phyloP scores from a whole-genome alignment of 2,329 filamentous ascomycete species.

The Ophiostoma sp. region DNA sequence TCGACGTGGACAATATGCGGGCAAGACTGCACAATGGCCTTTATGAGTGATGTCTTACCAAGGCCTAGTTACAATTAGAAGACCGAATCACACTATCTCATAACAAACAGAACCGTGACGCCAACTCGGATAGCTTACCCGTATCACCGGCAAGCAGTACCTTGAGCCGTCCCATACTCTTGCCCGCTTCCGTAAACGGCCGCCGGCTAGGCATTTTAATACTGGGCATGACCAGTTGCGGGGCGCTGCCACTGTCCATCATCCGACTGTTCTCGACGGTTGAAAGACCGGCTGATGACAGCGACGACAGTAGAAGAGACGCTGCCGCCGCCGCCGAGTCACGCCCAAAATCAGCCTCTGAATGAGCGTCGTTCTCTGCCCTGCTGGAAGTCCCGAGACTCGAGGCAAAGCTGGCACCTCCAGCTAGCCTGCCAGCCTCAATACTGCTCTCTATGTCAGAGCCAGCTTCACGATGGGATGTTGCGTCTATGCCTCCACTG shows the following conservation, averaged over 20 bases:
- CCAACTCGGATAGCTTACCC: not conserved
- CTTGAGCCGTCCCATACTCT: conserved; percentile 77
- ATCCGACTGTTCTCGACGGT: conserved; percentile 31
- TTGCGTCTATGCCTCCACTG: conserved; percentile 31
- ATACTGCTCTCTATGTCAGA: not conserved
- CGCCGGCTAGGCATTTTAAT: conserved; percentile 82
- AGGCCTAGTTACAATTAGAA: conserved; percentile 48
- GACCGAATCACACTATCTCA: too few relatives aligned
- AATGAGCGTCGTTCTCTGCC: not conserved
- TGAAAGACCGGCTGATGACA: not conserved
- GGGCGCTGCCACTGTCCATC: conserved; percentile 48
- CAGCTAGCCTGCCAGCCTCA: not conserved
- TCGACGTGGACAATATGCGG: conserved; percentile 94
- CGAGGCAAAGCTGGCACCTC: not conserved
- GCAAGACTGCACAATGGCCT: conserved; percentile 77
- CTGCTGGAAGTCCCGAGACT: not conserved
- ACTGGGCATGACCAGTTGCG: conserved; percentile 96
- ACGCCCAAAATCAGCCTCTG: not conserved
- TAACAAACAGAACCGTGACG: not conserved
- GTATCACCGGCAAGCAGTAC: conserved; percentile 72
- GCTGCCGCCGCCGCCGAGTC: not conserved
- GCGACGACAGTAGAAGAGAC: not conserved
- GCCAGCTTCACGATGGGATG: conserved; percentile 25
- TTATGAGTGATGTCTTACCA: conserved; percentile 86
- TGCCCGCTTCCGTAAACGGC: conserved; percentile 84